Evolutionary conservation across 306 rosid genomes (phyloP), one percentile per base, ranked within the genome.

Genomic region (Quercus robur): DNA sequence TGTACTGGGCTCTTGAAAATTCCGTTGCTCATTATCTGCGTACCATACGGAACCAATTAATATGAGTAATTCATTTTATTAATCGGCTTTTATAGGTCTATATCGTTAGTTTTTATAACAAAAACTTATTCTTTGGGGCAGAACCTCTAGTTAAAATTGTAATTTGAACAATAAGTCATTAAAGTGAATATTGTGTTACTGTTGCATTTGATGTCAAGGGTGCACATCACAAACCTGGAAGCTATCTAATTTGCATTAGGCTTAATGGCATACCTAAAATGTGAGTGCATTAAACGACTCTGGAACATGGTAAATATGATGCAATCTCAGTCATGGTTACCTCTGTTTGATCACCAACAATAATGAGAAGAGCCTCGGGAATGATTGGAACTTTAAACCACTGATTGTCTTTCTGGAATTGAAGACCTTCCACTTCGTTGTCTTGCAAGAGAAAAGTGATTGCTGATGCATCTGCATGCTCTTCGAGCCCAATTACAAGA

Each of bases 281-380:
- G 54, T 46, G 54, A 12, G 54, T 1, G 15, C 54, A 2, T 46
- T 46, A 46, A 12, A 9, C 54, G 4, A 12, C 54, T 46, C 15
- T 25, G 11, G 64, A 20, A 58, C 8, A 21, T 21, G 64, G 25
- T 58, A 26, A 59, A 59, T 59, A 23, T 20, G 33, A 11, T 23
- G 35, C 54, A 30, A 56, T 23, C 61, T 57, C 30, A 75, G 68
- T 31, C 3, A 31, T 35, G 61, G 12, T 78, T 85, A 92, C 97
- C 95, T 92, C 95, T 17, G 75, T 75, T 86, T 89, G 97, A 79
- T 94, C 98, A 70, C 98, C 98, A 44, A 94, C 87, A 54, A 90
- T 90, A 68, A 94, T 61, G 74, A 92, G 41, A 14, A 94, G 85
- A 82, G 97, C 94, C 25, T 82, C 75, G 20, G 93, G 80, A 72